Base-by-base conservation (phyloP, 164 flowering plant genomes). In the Berberis vulgaris region DNA sequence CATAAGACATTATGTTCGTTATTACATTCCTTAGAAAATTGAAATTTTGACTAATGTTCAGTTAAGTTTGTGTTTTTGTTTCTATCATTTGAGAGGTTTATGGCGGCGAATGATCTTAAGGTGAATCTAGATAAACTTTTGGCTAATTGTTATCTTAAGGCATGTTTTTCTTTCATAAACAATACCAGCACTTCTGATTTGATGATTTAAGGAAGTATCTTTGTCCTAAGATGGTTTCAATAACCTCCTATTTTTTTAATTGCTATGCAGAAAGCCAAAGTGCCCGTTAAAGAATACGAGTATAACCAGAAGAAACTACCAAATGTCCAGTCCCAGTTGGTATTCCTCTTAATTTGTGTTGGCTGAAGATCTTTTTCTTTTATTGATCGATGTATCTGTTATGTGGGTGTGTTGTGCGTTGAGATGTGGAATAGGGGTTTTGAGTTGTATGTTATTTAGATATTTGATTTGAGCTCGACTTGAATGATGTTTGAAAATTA, bases 241-340 rank as follows among this genome's bases (percentile, higher is more conserved):
- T 26, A 26, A 26, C 26, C 26, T 26, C 7, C 2, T 40, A 5
- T 2, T 39, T 26, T 63, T 42, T 2, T 39, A 40, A 53, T 44
- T 65, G 5, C 59, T 26, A 73, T 41, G 63, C 83, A 91, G 97
- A 86, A 75, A 40, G 97, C 89, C 47, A 86, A 84, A 72, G 90
- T 91, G 3, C 97, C 96, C 41, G 83, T 95, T 40, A 86, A 87
- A 67, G 92, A 86, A 71, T 86, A 84, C 63, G 93, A 89, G 67
- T 87, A 74, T 65, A 79, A 81, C 65, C 61, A 79, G 13, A 87
- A 82, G 79, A 91, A 89, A 77, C 60, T 94, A 64, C 77, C 81
- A 4, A 89, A 91, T 70, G 93, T 89, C 57, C 91, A 88, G 66
- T 80, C 97, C 54, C 84, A 78, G 53, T 76, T 91, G 96, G 99